Evolutionary conservation across 108 stramenopile genomes (phyloP).

Genomic region (Cyclostephanos tholiformis): DNA sequence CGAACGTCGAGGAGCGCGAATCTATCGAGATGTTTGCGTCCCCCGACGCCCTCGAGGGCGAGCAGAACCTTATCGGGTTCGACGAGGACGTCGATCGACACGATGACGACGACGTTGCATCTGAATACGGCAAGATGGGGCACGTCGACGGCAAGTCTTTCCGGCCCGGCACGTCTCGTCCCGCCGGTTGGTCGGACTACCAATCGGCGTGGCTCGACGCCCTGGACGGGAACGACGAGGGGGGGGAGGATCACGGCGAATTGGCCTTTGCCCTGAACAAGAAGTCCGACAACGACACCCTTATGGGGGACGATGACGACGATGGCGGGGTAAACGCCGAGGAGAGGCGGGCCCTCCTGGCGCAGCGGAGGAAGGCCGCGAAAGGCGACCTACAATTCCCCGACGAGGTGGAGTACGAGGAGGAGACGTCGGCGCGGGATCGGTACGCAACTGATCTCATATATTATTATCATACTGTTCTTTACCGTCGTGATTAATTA

Average conservation of each 20-base stretch:
- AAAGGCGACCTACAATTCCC: slow-evolving; percentile 94
- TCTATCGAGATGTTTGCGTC: slow-evolving; percentile 88
- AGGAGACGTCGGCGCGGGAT: slow-evolving; percentile 84
- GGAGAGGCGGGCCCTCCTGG: slow-evolving; percentile 62
- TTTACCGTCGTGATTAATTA: background rate
- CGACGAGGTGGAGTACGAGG: slow-evolving; percentile 96
- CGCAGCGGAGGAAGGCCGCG: slow-evolving; percentile 75
- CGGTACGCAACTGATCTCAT: slow-evolving; percentile 36
- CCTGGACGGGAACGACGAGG: slow-evolving; percentile 65
- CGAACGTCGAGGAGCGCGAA: slow-evolving; percentile 70
- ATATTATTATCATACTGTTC: background rate
- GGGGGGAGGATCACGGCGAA: slow-evolving; percentile 79
- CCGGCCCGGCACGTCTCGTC: slow-evolving; percentile 59
- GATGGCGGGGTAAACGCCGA: slow-evolving; percentile 65
- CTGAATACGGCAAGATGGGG: slow-evolving; percentile 42
- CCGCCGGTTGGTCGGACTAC: slow-evolving; percentile 95
- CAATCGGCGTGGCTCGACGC: slow-evolving; percentile 96
- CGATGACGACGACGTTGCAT: slow-evolving; percentile 54
- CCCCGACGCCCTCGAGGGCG: slow-evolving; percentile 93
- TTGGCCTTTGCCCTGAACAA: slow-evolving; percentile 79
- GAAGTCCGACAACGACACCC: slow-evolving; percentile 49
- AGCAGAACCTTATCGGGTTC: slow-evolving; percentile 98
- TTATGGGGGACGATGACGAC: slow-evolving; percentile 77
- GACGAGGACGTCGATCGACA: slow-evolving; percentile 78
- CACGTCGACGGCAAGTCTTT: slow-evolving; percentile 38